Base-by-base conservation (phyloP, 345 rosid genomes). In the Punica granatum region DNA sequence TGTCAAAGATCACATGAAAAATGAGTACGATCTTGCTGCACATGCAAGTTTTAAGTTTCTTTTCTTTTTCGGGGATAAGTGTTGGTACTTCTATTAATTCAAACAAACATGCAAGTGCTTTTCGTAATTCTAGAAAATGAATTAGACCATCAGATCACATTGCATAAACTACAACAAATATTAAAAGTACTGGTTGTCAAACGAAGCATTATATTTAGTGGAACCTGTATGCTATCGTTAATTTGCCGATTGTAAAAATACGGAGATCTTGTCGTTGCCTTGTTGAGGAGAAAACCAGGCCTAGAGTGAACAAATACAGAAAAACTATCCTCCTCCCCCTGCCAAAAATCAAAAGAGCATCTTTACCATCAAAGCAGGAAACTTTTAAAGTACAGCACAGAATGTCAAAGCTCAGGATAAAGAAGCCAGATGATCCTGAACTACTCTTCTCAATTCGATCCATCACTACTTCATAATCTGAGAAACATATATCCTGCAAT, bases 291-390 rank as follows among this genome's bases (percentile, higher is more conserved):
- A 76, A 94, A 94, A 41, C 99, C 95, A 65, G 98, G 99, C 84
- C 99, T 86, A 44, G 99, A 86, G 69, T 94, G 99, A 78, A 94
- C 97, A 71, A 30, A 86, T 60, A 94, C 81, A 23, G 99, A 88
- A 76, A 94, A 94, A 63, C 74, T 85, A 32, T 69, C 81, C 67
- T 94, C 93, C 71, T 75, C 84, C 41, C 87, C 96, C 99, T 91
- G 86, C 78, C 81, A 76, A 74, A 64, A 19, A 65, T 56, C 41
- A n/a, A 54, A n/a, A 30, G n/a, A 16, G 28, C 42, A 63, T 32
- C 30, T 15, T 19, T 36, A 41, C 2, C 51, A 43, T 15, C 31
- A 32, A 28, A 1, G 32, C 64, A 53, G 37, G 23, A 15, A 39
- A 58, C n/a, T 25, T 23, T 10, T 16, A 70, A 30, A 35, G 6